Evolutionary conservation across 1,284 basidiomycete genomes (phyloP).

Genomic region (Moesziomyces globuligerus): DNA sequence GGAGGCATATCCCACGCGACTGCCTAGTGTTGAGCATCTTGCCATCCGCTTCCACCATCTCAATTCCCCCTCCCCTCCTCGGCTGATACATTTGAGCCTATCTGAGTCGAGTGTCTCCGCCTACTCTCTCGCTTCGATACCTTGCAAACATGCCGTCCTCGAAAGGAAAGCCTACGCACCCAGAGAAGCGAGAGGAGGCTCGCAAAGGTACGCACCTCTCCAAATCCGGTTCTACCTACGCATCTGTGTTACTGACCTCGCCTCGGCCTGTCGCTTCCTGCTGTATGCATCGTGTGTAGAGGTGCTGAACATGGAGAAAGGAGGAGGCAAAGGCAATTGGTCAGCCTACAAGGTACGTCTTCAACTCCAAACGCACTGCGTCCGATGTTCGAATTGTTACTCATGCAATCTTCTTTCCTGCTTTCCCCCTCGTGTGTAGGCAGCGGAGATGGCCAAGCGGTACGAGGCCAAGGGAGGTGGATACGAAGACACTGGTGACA

Average conservation of each 20-base stretch:
- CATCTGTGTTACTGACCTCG: background rate
- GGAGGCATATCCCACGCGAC: background rate
- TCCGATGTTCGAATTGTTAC: no score
- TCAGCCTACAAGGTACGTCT: slow-evolving; percentile 66
- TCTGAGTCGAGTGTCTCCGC: no score
- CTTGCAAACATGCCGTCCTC: slow-evolving; percentile 66
- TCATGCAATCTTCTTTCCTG: background rate
- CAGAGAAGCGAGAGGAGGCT: slow-evolving; percentile 68
- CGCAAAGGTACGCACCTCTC: slow-evolving; percentile 61
- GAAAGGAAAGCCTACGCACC: slow-evolving; percentile 70
- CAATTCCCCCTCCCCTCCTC: background rate
- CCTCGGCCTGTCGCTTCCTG: no score
- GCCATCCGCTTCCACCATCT: background rate
- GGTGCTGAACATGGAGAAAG: slow-evolving; percentile 67
- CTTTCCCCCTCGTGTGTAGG: slow-evolving; percentile 4
- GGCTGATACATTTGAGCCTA: no score
- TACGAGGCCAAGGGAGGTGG: slow-evolving; percentile 69
- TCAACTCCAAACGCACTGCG: background rate
- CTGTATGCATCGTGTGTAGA: slow-evolving; percentile 4
- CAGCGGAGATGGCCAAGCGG: slow-evolving; percentile 68
- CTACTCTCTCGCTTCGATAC: no score
- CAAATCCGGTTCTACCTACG: background rate
- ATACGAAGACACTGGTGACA: slow-evolving; percentile 69
- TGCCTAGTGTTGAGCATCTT: background rate
- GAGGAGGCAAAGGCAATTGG: slow-evolving; percentile 69